Evolutionary conservation across 192 early-diverging fungal species (phyloP), one percentile per base, ranked within the genome.

Genomic region (Backusella tuberculispora): DNA sequence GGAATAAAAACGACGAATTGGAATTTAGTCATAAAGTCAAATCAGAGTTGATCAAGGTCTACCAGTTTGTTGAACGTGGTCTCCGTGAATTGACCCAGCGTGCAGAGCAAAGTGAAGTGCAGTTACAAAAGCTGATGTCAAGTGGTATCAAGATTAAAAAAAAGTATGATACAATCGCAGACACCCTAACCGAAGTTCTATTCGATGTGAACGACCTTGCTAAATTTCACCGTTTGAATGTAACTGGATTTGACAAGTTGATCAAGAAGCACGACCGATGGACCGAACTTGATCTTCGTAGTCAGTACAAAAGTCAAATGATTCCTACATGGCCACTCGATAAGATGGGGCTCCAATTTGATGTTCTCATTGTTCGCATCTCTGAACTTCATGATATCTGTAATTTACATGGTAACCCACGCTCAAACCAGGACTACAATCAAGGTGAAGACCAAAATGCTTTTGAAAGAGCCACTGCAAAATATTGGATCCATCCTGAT

Each of bases 261-360:
- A 87, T 99, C 78, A 99, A 99, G 82, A 98, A 98, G 85, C 98
- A 99, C 78, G 97, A 99, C 83, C 87, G 94, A 77, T 91, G 93
- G 80, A 94, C 95, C 15, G 77, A 77, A 15, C 91, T 88, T 73
- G 80, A 88, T 40, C 82, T 99, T 50, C 84, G 91, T 78, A 85
- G 90, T 15, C 72, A 92, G 78, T 92, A 92, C 83, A 81, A 84
- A 78, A 78, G 89, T 76, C 81, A 90, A 69, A 83, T 98, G 74
- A 91, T 95, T 81, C 85, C 79, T 79, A 83, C 87, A 46, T 78
- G 48, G 38, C 89, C 93, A 4, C 93, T 96, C 73, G 91, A 92
- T 79, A 89, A 93, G 42, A 19, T 68, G 19, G 43, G 24, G 13
- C 45, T 69, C 24, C 72, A 91, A 78, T 97, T 94, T 85, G 76